Evolutionary conservation across 129 eudicot species (phyloP).

Genomic region (Scalesia atractyloides): DNA sequence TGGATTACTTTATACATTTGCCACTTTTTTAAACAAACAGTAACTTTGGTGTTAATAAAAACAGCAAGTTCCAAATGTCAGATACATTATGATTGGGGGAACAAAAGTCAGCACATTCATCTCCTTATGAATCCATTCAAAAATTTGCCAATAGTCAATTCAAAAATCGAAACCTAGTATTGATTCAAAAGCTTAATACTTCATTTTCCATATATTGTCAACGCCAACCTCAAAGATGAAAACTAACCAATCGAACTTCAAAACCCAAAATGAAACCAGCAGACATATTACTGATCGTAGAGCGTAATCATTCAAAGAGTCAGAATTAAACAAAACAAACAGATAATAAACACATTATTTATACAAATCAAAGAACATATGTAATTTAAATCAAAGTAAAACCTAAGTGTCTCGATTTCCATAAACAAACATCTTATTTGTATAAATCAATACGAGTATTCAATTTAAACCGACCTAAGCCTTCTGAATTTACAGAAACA

Average conservation of each 20-base stretch:
- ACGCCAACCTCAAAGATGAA: constrained; percentile 1
- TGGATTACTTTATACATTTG: background rate
- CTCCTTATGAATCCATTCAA: no score
- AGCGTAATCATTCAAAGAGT: background rate
- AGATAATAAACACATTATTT: background rate
- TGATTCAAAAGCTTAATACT: background rate
- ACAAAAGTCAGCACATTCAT: no score
- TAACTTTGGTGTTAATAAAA: background rate
- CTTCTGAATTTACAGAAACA: background rate
- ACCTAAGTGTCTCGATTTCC: background rate
- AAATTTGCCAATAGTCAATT: background rate
- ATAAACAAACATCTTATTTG: background rate
- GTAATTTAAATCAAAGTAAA: background rate
- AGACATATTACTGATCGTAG: no score
- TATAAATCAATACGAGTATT: background rate
- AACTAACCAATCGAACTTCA: background rate
- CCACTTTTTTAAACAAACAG: background rate
- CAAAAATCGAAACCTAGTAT: background rate
- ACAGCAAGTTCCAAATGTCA: background rate
- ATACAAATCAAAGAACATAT: background rate
- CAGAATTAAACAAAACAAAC: constrained; percentile 7
- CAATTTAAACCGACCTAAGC: background rate
- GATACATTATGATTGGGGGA: background rate
- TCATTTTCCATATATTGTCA: background rate
- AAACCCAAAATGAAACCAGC: constrained; percentile 11